These are phyloP conservation scores for Sanguinoderma infundibulare DNA, from an alignment of 1,284 basidiomycete species.

Conservation along the genomic window DNA sequence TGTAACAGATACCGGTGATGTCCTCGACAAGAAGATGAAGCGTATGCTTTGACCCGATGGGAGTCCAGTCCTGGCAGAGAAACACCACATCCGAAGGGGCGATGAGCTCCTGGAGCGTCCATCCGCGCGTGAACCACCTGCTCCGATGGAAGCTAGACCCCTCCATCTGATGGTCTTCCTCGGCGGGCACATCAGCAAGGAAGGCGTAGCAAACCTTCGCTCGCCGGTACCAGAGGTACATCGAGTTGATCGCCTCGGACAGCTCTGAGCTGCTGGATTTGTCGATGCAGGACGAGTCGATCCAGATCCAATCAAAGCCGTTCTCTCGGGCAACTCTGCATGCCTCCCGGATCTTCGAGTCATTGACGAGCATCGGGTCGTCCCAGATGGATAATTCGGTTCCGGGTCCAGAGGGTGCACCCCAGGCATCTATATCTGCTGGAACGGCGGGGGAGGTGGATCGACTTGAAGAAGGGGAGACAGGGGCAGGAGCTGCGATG, in stretches of 20 bases:
- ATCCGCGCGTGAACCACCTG: constrained; percentile 1
- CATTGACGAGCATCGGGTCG: too few relatives aligned
- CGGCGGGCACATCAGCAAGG: background rate
- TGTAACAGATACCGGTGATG: background rate
- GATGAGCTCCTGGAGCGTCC: constrained; percentile 11
- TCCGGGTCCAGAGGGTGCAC: too few relatives aligned
- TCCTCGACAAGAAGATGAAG: background rate
- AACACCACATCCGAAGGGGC: constrained; percentile 4
- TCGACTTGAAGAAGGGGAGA: too few relatives aligned
- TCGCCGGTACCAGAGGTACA: constrained; percentile 2
- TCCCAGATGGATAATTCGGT: too few relatives aligned
- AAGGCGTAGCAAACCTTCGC: constrained; percentile 10
- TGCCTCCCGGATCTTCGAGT: background rate
- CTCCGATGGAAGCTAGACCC: background rate
- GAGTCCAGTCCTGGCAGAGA: background rate
- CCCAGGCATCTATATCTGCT: too few relatives aligned
- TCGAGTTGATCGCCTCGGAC: constrained; percentile 5
- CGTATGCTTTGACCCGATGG: background rate
- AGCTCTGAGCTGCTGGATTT: constrained; percentile 4
- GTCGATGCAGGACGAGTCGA: constrained; percentile 13
- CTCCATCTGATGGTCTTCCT: background rate
- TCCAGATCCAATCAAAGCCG: constrained; percentile 7
- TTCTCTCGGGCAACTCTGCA: background rate
- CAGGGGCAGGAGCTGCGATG: too few relatives aligned
- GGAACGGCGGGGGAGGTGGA: too few relatives aligned